Evolutionary conservation across 1,284 basidiomycete genomes (phyloP), one percentile per base, ranked within the genome.

Genomic region (Rhodofomes roseus): DNA sequence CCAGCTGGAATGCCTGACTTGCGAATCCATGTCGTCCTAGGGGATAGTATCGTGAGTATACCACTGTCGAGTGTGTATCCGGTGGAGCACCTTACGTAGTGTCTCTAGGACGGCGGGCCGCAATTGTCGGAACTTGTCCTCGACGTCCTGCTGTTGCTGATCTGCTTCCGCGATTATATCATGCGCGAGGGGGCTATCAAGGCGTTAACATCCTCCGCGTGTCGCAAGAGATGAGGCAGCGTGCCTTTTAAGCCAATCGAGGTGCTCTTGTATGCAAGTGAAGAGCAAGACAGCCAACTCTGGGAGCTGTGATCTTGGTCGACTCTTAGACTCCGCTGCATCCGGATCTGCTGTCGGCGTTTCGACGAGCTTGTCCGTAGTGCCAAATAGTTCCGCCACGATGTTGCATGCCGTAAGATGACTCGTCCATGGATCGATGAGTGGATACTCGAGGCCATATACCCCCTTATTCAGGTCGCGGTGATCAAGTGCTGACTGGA

Each of bases 371-470:
- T 79, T 80, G 61, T 78, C 84, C 0, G 92, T 92, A 1, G 82
- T 73, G 55, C 87, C 82, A 68, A 95, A 96, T 22, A 96, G 80
- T 50, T 82, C 81, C 46, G 90, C 80, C 2, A 93, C 75, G 25
- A 87, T 79, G 53, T 92, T 86, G 57, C 97, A 83, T 50, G 92
- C 74, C 0, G 76, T 73, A 7, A 83, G 78, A 64, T 80, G 80
- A 70, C 86, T 93, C 2, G 94, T 93, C 96, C 96, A 99, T 1
- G 93, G 85, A 64, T 90, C 85, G 58, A 84, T 79, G 77, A 89
- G 85, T 0, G 87, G 87, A 36, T 81, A 76, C 14, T 85, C 79
- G 54, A 98, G 79, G 27, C 91, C 92, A 71, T 98, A 99, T 6
- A 89, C 80, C 3, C 80, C 80, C 3, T 81, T 70, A 63, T 91